Conservation (phyloP, 257 asterid species). For the Solanum chaucha region DNA sequence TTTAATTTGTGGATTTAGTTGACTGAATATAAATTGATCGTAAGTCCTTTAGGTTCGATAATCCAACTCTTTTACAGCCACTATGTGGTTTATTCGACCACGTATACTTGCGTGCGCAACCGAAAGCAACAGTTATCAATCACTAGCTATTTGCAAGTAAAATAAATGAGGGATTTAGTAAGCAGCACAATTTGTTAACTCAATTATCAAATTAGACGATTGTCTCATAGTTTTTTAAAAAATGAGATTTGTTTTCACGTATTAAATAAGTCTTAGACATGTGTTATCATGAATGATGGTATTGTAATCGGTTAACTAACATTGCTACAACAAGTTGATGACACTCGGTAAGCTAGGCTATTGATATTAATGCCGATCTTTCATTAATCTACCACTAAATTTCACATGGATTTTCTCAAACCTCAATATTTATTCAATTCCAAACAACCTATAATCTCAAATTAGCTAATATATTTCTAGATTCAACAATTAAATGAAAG, state of each 20-base stretch:
- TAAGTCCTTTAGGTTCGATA: too few species aligned
- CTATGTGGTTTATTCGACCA: too few species aligned
- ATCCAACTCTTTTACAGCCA: too few species aligned
- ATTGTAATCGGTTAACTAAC: too few species aligned
- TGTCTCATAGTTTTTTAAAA: not conserved
- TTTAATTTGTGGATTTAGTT: too few species aligned
- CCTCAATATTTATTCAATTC: not conserved
- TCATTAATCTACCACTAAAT: too few species aligned
- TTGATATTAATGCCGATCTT: not conserved
- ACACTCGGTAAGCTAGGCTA: not conserved
- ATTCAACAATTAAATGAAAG: not conserved
- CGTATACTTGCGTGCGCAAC: too few species aligned
- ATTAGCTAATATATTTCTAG: not conserved
- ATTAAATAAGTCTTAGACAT: not conserved
- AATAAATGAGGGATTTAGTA: not conserved
- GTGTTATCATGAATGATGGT: not conserved
- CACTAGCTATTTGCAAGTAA: not conserved
- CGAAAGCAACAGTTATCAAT: too few species aligned
- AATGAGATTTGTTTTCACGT: not conserved
- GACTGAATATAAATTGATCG: too few species aligned
- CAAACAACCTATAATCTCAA: not conserved
- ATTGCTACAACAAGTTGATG: not conserved
- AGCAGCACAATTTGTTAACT: not conserved
- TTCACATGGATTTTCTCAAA: not conserved
- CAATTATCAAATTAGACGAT: not conserved